These are phyloP conservation scores for Ceratocystis huliohia DNA, from an alignment of 2,329 filamentous ascomycete species.

Conservation along the genomic window DNA sequence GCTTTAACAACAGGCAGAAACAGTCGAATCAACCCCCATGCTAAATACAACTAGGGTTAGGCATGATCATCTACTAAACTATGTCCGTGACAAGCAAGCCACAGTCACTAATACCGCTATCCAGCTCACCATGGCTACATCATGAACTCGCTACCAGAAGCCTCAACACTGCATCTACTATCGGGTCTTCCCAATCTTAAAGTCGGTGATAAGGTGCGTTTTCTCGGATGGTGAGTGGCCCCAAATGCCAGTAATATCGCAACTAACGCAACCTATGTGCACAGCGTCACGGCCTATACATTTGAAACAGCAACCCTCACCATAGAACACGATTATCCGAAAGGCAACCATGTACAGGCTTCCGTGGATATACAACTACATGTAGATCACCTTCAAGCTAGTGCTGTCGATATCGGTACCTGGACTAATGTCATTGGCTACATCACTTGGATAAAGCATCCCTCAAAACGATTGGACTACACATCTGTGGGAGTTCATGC, in stretches of 20 bases:
- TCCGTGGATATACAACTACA: conserved; percentile 60
- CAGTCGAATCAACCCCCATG: not conserved
- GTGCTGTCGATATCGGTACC: conserved; percentile 57
- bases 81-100: too few relatives aligned
- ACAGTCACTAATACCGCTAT: too few relatives aligned
- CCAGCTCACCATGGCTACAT: not conserved
- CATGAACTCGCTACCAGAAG: conserved; percentile 46
- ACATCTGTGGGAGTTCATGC: conserved; percentile 49
- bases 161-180: conserved; percentile 54
- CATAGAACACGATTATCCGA: conserved; percentile 55
- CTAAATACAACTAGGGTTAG: not conserved
- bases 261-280: conserved; percentile 23
- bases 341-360: conserved; percentile 35
- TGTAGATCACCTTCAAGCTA: conserved; percentile 49
- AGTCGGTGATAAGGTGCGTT: conserved; percentile 69
- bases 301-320: conserved; percentile 46
- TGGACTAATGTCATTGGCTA: conserved; percentile 90
- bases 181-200: conserved; percentile 41
- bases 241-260: not conserved
- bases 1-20: not conserved
- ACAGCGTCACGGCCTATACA: conserved; percentile 36
- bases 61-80: too few relatives aligned
- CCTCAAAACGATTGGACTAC: not conserved
- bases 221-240: conserved; percentile 71
- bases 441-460: conserved; percentile 32